Base-by-base conservation (phyloP, 2,329 filamentous ascomycete genomes). In the Corinectria fuckeliana region DNA sequence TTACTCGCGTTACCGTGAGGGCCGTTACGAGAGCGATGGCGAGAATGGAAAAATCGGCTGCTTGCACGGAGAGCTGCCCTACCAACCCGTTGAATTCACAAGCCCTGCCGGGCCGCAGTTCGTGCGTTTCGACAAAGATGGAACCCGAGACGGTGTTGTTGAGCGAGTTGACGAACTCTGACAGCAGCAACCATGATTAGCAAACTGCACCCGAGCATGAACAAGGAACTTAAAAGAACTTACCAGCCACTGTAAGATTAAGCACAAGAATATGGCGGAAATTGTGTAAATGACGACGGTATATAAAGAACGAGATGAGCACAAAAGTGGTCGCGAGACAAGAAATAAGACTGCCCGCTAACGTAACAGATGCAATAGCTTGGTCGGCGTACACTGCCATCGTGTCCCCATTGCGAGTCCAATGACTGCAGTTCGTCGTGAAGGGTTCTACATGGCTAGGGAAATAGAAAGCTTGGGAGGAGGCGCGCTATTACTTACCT, bases 41-140 rank as follows among this genome's bases (percentile, higher is more conserved):
- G 7, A 69, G 56, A 6, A 69, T 67, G 8, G 66, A 69, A 47
- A 69, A 70, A 48, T 69, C 67, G 34, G 67, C 60, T 14, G 66
- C 67, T 6, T 63, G 65, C 5, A 70, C 62, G 5, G 67, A 69
- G 4, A 69, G 56, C 30, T 69, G 67, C 0, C 64, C 67, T 4
- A 67, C 45, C 13, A 70, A 60, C 0, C 51, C 67, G n/a, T 70
- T 70, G 6, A 49, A 38, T 2, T 50, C 47, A 9, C 67, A 69
- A n/a, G 67, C 21, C 3, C 41, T 23, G 2, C 65, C 62, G 9
- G 58, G 38, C 4, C 52, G 44, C 0, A 69, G 62, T 6, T 61
- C 41, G 4, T 57, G 41, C 6, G 42, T 54, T 2, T 23, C 26
- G 3, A 69, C 41, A 20, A 59, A 66, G 23, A 70, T 65, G 3